Conservation (phyloP, 306 rosid genomes). For the Macrotyloma uniflorum region DNA sequence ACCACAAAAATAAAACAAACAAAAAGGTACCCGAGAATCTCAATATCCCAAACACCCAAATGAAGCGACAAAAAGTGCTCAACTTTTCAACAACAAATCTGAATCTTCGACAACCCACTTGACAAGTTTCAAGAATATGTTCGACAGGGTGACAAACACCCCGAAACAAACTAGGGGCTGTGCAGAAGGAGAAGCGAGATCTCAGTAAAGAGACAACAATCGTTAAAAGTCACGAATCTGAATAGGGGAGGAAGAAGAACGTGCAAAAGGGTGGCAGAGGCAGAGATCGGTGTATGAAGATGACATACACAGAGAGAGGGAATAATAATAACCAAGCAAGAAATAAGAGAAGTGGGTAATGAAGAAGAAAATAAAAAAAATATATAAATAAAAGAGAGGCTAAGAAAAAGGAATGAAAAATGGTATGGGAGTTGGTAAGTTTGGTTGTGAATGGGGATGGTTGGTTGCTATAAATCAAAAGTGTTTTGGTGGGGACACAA, state of each 20-base stretch:
- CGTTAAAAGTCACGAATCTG: not conserved
- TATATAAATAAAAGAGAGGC: not conserved
- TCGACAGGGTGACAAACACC: constrained; percentile 14
- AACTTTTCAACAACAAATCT: constrained; percentile 2
- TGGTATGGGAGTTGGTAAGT: not conserved
- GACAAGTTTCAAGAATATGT: not conserved
- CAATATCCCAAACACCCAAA: not conserved
- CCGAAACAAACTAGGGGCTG: not conserved
- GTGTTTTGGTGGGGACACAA: not conserved
- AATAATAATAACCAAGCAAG: not conserved
- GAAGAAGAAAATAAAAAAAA: not conserved
- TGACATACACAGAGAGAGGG: not conserved
- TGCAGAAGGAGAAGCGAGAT: not conserved
- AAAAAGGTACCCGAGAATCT: not conserved
- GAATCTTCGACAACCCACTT: constrained; percentile 5
- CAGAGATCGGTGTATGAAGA: constrained; percentile 7
- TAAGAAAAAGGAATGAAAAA: not conserved
- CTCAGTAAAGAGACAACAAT: not conserved
- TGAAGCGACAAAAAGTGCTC: not conserved
- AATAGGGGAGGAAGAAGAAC: not conserved
- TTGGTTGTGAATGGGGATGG: not conserved
- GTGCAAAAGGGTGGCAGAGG: not conserved
- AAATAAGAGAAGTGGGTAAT: not conserved
- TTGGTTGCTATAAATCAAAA: not conserved
- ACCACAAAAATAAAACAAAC: not conserved